Evolutionary conservation across 768 basidiomycete species (phyloP).

Genomic region (Lentinula aciculospora): DNA sequence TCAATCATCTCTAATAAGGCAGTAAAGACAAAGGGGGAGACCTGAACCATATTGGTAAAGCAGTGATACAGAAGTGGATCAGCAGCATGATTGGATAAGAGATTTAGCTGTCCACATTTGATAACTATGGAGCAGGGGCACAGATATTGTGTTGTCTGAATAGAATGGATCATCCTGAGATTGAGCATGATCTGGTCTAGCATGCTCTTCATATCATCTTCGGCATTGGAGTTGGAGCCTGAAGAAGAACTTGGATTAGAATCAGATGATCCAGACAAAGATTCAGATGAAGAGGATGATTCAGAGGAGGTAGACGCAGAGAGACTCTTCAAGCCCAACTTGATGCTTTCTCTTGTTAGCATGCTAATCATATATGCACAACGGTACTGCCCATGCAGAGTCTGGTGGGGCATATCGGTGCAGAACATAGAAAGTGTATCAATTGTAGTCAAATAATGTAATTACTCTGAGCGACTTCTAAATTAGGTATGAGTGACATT

Average conservation of each 20-base stretch:
- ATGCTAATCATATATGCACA: too few species aligned
- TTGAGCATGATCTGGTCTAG: background rate
- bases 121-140: background rate
- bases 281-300: too few species aligned
- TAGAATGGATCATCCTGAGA: background rate
- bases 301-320: too few species aligned
- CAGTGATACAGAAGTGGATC: constrained; percentile 15
- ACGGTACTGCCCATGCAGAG: too few species aligned
- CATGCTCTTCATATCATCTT: background rate
- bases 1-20: constrained; percentile 7
- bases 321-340: too few species aligned
- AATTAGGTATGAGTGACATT: too few species aligned
- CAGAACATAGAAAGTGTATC: too few species aligned
- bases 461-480: too few species aligned
- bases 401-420: too few species aligned
- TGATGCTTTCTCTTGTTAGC: too few species aligned
- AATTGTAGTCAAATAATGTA: too few species aligned
- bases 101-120: constrained; percentile 16
- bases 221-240: background rate
- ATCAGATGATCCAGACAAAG: background rate
- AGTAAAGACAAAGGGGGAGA: constrained; percentile 2
- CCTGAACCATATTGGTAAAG: constrained; percentile 1
- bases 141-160: background rate
- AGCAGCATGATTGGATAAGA: constrained; percentile 21
- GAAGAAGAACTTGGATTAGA: background rate